Conservation (phyloP, 345 rosid species). For the Trapa bicornis region DNA sequence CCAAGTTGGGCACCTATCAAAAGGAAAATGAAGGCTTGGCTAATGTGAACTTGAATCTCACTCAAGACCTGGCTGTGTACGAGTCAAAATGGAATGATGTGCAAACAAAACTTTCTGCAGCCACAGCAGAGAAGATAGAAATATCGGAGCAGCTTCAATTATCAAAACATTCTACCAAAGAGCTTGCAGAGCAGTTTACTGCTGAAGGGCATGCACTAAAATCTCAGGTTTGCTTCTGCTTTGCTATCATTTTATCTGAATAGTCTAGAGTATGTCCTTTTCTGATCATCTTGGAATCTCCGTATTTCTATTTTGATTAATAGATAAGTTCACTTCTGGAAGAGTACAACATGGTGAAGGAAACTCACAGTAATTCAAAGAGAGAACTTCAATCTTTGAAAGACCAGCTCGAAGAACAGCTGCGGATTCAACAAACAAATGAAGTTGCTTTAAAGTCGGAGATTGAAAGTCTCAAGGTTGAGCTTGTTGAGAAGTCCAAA, state of each 20-base stretch:
- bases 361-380: constrained; percentile 46
- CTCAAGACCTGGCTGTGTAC: constrained; percentile 51
- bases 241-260: no score
- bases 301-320: constrained; percentile 6
- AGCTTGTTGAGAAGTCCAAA: constrained; percentile 30
- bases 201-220: constrained; percentile 60
- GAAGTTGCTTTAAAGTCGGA: constrained; percentile 31
- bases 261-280: neutral
- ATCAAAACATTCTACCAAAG: constrained; percentile 54
- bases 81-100: constrained; percentile 51
- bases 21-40: constrained; percentile 68
- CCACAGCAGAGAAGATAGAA: constrained; percentile 48
- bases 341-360: constrained; percentile 58
- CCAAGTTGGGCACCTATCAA: constrained; percentile 46
- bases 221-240: constrained; percentile 45
- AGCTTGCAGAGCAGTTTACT: constrained; percentile 39
- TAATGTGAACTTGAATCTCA: constrained; percentile 62
- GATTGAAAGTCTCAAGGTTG: constrained; percentile 35
- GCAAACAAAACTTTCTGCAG: constrained; percentile 37
- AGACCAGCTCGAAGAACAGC: constrained; percentile 46
- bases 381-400: constrained; percentile 56
- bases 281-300: neutral
- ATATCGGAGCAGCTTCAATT: constrained; percentile 43
- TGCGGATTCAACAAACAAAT: constrained; percentile 34
- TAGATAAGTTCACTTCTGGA: constrained; percentile 65